Base-by-base conservation (phyloP, 2,329 filamentous ascomycete genomes). In the Pseudocercospora vitis region DNA sequence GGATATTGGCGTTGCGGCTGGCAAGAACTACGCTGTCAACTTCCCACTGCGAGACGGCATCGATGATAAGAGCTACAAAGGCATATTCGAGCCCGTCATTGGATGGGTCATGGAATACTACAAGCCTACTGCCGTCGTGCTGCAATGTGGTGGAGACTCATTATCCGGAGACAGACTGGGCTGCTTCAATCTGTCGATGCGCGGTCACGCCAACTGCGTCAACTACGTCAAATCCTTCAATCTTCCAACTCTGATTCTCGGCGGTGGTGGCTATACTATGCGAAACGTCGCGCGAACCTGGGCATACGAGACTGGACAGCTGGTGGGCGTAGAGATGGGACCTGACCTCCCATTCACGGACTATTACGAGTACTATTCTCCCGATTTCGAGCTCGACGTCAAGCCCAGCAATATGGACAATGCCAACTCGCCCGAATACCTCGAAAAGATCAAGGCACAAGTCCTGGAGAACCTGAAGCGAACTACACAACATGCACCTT, bases 261-360 rank as follows among this genome's bases (percentile, higher is more conserved):
- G 84, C 44, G 84, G 84, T 33, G 84, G 84, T 62, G 84, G 84
- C 32, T 87, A 87, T 65, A 87, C 84, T 0, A 87, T 87, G 82
- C 77, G 84, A 49, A 87, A 87, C 74, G 62, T 79, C 18, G 76
- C 77, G 11, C 77, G 83, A 45, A 86, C 83, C 1, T 85, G 81
- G 83, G 77, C 77, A 18, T 82, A 77, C 63, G 75, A 96, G 83
- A 79, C 77, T 0, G 92, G 92, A 61, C 81, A 91, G 54, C 80
- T 97, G 7, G 89, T 96, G 16, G 89, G 89, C 23, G 84, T 91
- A 56, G 81, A 89, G 24, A 89, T 97, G 81, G 81, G 84, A 8
- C 81, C 87, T 4, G 85, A 88, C n/a, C 79, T 97, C 33, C 92
- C 92, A 0, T 97, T 91, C 72, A 97, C 96, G 60, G 92, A 97